Percentiles rank a stretch among this genome's conserved stretches.
Evolutionary conservation across 2,329 filamentous ascomycete genomes (phyloP).

Genomic region (Beauveria varroae): DNA sequence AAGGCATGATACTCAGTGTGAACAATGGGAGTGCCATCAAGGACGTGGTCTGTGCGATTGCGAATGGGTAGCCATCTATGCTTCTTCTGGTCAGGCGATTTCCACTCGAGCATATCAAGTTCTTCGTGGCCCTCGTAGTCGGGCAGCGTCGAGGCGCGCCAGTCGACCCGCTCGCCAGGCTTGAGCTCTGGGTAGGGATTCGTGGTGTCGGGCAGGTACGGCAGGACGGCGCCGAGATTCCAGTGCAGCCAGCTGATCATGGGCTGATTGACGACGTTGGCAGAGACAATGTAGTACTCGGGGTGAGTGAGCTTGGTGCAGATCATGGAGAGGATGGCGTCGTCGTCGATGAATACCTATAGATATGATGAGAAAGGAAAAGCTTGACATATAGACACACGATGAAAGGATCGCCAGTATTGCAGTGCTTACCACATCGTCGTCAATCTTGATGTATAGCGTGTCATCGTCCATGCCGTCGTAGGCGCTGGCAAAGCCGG

Average conservation of each 20-base stretch:
- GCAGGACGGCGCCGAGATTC: constrained; percentile 42
- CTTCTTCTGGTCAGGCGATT: constrained; percentile 27
- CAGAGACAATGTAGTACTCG: constrained; percentile 42
- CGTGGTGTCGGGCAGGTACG: constrained; percentile 43
- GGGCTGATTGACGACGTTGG: constrained; percentile 50
- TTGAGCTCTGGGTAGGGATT: constrained; percentile 19
- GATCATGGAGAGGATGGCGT: constrained; percentile 43
- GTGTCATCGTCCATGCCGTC: constrained; percentile 39
- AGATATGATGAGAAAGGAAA: constrained; percentile 1
- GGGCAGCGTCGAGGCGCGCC: constrained; percentile 33
- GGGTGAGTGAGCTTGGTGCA: constrained; percentile 44
- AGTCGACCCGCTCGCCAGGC: constrained; percentile 21
- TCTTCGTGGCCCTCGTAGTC: constrained; percentile 23
- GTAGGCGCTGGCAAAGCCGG: constrained; percentile 32
- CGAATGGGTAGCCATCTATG: constrained; percentile 45
- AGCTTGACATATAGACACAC: background rate
- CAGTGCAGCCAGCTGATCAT: constrained; percentile 46
- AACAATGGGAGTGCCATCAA: constrained; percentile 39
- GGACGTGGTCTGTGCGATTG: constrained; percentile 25
- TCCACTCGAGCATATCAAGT: constrained; percentile 24
- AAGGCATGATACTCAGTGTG: constrained; percentile 39
- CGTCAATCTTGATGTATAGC: constrained; percentile 32
- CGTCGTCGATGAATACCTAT: constrained; percentile 30
- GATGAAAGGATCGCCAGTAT: background rate
- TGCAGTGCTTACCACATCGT: constrained; percentile 27